These are phyloP conservation scores for Cladophialophora chaetospira DNA, from an alignment of 2,329 filamentous ascomycete genomes.

Conservation along the genomic window DNA sequence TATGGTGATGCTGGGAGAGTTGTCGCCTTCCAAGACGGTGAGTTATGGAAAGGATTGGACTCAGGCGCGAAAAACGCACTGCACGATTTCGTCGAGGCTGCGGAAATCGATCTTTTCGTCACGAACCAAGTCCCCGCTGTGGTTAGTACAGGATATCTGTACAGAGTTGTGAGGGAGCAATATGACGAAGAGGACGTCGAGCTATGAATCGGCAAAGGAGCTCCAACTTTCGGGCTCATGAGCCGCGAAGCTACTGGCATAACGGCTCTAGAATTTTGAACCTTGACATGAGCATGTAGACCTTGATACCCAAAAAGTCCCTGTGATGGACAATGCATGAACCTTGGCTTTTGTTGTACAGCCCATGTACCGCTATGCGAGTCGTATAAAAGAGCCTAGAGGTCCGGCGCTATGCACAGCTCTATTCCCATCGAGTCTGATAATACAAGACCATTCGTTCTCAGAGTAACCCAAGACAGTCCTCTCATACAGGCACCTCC, in stretches of 20 bases:
- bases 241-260: not conserved
- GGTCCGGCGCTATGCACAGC: not conserved
- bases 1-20: slow-evolving; percentile 79
- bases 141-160: slow-evolving; percentile 59
- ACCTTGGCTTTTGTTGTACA: no score
- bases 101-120: slow-evolving; percentile 71
- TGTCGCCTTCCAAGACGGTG: slow-evolving; percentile 75
- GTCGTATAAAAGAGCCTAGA: no score
- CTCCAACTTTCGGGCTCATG: not conserved
- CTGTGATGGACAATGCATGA: no score
- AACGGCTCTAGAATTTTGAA: not conserved
- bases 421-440: not conserved
- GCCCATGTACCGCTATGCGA: no score
- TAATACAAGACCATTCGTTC: slow-evolving; percentile 1
- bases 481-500: slow-evolving; percentile 6
- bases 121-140: slow-evolving; percentile 72
- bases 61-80: slow-evolving; percentile 77
- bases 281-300: not conserved
- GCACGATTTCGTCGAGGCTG: slow-evolving; percentile 76
- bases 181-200: slow-evolving; percentile 64
- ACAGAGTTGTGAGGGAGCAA: slow-evolving; percentile 66
- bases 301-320: not conserved
- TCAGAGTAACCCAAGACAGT: not conserved
- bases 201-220: slow-evolving; percentile 2
- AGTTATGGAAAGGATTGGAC: slow-evolving; percentile 66